Evolutionary conservation across 1,284 basidiomycete species (phyloP).

Genomic region (Coniferiporia sulphurascens): DNA sequence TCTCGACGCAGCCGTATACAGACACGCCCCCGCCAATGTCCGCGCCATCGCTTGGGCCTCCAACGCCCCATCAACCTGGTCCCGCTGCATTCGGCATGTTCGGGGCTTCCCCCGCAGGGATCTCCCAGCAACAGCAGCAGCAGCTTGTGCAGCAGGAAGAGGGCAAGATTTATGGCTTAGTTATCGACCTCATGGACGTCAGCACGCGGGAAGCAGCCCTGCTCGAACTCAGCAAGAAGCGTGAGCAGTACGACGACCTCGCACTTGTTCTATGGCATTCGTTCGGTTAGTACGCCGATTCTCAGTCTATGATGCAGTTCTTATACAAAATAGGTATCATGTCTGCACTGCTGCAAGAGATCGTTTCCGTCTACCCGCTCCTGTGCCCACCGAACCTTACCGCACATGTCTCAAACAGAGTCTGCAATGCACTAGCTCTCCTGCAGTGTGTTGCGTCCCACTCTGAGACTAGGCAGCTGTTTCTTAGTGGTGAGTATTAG

Average conservation of each 20-base stretch:
- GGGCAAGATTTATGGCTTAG: slow-evolving; percentile 76
- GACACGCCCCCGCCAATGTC: slow-evolving; percentile 19
- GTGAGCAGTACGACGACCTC: slow-evolving; percentile 98
- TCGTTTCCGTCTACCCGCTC: slow-evolving; percentile 96
- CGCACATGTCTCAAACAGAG: slow-evolving; percentile 97
- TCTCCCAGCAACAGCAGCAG: slow-evolving; percentile 23
- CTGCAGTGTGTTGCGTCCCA: slow-evolving; percentile 98
- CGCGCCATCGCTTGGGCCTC: slow-evolving; percentile 11
- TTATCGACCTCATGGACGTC: slow-evolving; percentile 79
- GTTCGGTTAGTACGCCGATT: slow-evolving; percentile 66
- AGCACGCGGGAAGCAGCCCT: slow-evolving; percentile 81
- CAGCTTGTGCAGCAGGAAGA: slow-evolving; percentile 50
- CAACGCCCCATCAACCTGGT: slow-evolving; percentile 8
- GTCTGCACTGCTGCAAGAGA: slow-evolving; percentile 97
- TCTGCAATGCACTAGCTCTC: slow-evolving; percentile 97
- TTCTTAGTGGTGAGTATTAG: slow-evolving; percentile 46
- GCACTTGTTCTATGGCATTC: slow-evolving; percentile 98
- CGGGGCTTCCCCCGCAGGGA: neutral
- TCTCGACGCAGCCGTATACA: slow-evolving; percentile 8
- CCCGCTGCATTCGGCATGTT: slow-evolving; percentile 9
- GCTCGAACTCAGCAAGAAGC: slow-evolving; percentile 96
- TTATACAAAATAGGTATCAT: slow-evolving; percentile 71
- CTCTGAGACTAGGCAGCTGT: slow-evolving; percentile 87
- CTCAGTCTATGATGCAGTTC: neutral
- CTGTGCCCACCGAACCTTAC: slow-evolving; percentile 95